Conservation (phyloP, 2,329 filamentous ascomycete genomes). For the Myriangium duriaei region DNA sequence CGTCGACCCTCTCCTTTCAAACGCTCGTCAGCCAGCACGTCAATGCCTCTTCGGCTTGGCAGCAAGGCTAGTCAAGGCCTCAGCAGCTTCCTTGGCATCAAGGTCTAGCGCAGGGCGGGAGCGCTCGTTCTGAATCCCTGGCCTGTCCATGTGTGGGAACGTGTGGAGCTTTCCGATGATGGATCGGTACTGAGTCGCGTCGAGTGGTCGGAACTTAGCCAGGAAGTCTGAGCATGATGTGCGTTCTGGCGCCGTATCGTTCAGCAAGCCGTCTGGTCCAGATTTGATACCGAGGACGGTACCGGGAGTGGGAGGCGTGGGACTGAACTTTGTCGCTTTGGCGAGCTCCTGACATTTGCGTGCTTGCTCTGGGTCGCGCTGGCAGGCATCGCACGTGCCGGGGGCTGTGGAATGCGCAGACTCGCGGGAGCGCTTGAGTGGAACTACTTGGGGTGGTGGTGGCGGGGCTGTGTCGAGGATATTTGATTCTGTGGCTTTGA, state of each 20-base stretch:
- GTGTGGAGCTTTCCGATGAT: conserved; percentile 10
- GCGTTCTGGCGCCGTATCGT: conserved; percentile 3
- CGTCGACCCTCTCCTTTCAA: no score
- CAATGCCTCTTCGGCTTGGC: background rate
- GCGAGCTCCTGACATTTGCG: conserved; percentile 13
- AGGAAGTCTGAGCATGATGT: conserved; percentile 13
- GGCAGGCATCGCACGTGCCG: conserved; percentile 13
- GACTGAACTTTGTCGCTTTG: conserved; percentile 7
- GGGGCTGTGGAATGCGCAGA: conserved; percentile 10
- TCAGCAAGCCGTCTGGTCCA: background rate
- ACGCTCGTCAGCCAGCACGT: no score
- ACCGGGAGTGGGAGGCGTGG: background rate
- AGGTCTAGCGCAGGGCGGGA: conserved; percentile 12
- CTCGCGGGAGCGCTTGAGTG: conserved; percentile 3
- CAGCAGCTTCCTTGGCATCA: conserved; percentile 12
- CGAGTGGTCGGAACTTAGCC: conserved; percentile 6
- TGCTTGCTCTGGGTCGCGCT: conserved; percentile 12
- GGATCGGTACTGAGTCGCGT: conserved; percentile 5
- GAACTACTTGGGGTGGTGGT: conserved; percentile 4
- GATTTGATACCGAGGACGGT: conserved; percentile 2
- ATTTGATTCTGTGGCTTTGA: conserved; percentile 1
- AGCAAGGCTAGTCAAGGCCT: conserved; percentile 11
- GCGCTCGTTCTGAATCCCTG: conserved; percentile 3
- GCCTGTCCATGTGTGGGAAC: conserved; percentile 9
- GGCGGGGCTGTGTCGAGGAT: conserved; percentile 5